phyloP scores from a whole-genome alignment of 345 rosid species.

The Crucihimalaya himalaica region DNA sequence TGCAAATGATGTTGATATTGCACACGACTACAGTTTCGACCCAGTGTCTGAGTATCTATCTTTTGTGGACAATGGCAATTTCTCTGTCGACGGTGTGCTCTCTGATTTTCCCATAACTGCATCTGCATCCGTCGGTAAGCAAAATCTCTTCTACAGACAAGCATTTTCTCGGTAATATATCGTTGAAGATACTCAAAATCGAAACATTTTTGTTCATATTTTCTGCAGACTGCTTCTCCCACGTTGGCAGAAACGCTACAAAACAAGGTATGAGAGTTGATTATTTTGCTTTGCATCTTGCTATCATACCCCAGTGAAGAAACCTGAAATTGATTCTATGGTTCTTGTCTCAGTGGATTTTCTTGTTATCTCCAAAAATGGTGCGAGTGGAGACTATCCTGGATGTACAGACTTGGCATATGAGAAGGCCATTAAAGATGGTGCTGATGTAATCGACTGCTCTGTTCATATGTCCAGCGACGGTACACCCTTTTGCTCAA shows the following conservation, averaged over 20 bases:
- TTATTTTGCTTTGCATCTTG: conserved; percentile 7
- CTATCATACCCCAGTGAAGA: not conserved
- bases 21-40: conserved; percentile 78
- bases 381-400: conserved; percentile 97
- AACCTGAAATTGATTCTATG: conserved; percentile 4
- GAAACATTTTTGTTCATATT: not conserved
- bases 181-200: not conserved
- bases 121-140: conserved; percentile 64
- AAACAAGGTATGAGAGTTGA: conserved; percentile 52
- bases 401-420: conserved; percentile 85
- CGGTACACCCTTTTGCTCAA: conserved; percentile 63
- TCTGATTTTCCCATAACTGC: conserved; percentile 89
- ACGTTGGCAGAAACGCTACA: conserved; percentile 54
- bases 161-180: not conserved
- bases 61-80: conserved; percentile 72
- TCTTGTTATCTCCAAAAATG: conserved; percentile 65
- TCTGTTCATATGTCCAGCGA: conserved; percentile 87
- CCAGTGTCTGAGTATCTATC: conserved; percentile 70
- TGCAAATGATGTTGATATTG: conserved; percentile 63
- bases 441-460: conserved; percentile 79
- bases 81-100: conserved; percentile 90
- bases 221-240: conserved; percentile 74
- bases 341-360: conserved; percentile 47
- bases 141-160: conserved; percentile 7
- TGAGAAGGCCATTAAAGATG: conserved; percentile 63